Conservation (phyloP, 768 basidiomycete species). For the Lentinula sp. region DNA sequence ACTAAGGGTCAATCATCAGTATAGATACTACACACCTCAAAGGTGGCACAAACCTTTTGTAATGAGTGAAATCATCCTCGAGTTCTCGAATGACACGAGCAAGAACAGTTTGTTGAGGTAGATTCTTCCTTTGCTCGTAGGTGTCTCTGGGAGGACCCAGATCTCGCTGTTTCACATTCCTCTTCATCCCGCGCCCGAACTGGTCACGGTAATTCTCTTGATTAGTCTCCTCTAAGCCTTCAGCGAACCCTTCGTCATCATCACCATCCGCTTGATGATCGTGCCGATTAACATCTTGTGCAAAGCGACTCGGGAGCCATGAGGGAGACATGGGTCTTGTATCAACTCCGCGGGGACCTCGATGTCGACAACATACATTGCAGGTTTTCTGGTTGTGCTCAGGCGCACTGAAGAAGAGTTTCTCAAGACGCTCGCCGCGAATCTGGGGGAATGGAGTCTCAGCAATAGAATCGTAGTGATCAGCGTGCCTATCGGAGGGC, state of each 20-base stretch:
- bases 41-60: slow-evolving; percentile 67
- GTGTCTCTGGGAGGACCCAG: slow-evolving; percentile 22
- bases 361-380: slow-evolving; percentile 52
- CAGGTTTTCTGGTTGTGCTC: slow-evolving; percentile 71
- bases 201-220: slow-evolving; percentile 10
- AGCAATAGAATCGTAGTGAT: not conserved
- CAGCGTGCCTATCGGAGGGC: slow-evolving; percentile 3
- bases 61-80: slow-evolving; percentile 93
- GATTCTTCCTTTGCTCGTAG: slow-evolving; percentile 27
- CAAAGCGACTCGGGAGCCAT: slow-evolving; percentile 18
- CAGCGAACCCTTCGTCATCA: slow-evolving; percentile 46
- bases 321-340: slow-evolving; percentile 14
- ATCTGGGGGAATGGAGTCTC: slow-evolving; percentile 78
- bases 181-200: slow-evolving; percentile 5
- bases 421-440: slow-evolving; percentile 70
- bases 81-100: slow-evolving; percentile 79
- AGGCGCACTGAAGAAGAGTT: slow-evolving; percentile 75
- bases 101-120: slow-evolving; percentile 87
- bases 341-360: not conserved
- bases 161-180: slow-evolving; percentile 27
- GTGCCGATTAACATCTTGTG: slow-evolving; percentile 7
- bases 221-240: slow-evolving; percentile 32
- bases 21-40: too few relatives aligned
- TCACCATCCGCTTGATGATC: slow-evolving; percentile 11
- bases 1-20: slow-evolving; percentile 30